phyloP scores from a whole-genome alignment of 202 grass and related monocot genomes.

The Zizania palustris region DNA sequence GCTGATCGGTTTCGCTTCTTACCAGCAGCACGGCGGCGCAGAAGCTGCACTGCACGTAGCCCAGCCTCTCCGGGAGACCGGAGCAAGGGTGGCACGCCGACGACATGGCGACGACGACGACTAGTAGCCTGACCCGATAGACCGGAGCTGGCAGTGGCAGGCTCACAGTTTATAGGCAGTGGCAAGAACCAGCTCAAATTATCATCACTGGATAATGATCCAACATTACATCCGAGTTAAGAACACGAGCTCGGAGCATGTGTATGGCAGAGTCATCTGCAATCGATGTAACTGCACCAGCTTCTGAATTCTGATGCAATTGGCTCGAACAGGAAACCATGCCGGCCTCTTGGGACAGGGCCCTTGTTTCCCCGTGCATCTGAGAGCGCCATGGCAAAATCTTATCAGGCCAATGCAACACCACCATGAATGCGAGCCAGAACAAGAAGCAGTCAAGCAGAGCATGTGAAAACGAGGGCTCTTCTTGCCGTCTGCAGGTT shows the following conservation, averaged over 20 bases:
- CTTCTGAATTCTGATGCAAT: constrained; percentile 14
- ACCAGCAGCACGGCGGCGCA: constrained; percentile 72
- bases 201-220: background rate
- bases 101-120: constrained; percentile 19
- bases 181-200: background rate
- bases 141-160: background rate
- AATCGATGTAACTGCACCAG: constrained; percentile 35
- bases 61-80: constrained; percentile 59
- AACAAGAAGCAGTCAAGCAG: constrained; percentile 12
- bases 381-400: constrained; percentile 19
- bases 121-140: background rate
- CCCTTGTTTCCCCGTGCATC: background rate
- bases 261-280: constrained; percentile 11
- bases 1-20: background rate
- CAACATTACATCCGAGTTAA: background rate
- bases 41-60: constrained; percentile 83
- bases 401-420: constrained; percentile 20
- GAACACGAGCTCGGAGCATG: constrained; percentile 25
- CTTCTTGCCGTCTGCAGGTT: constrained; percentile 28
- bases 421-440: background rate
- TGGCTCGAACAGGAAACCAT: background rate
- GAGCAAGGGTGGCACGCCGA: constrained; percentile 33
- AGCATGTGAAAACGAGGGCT: constrained; percentile 40
- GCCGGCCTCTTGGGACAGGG: background rate
- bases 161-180: background rate